Conservation (phyloP, 2,329 filamentous ascomycete genomes). For the Paraphoma sp. region DNA sequence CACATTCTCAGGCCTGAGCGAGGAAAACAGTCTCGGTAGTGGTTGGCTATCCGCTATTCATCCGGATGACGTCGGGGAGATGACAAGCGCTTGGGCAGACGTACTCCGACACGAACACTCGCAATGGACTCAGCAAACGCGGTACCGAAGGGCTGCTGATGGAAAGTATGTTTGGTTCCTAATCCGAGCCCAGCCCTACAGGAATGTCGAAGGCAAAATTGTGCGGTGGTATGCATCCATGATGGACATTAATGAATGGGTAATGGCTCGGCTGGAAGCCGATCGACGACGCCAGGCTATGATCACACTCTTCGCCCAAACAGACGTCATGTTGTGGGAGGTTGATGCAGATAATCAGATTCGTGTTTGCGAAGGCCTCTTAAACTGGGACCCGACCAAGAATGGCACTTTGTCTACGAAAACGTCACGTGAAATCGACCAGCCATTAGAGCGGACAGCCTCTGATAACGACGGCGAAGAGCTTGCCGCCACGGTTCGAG, state of each 20-base stretch:
- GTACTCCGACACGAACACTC: slow-evolving; percentile 3
- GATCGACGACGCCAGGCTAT: slow-evolving; percentile 9
- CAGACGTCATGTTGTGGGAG: slow-evolving; percentile 13
- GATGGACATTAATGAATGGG: slow-evolving; percentile 14
- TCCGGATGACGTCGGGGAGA: slow-evolving; percentile 8
- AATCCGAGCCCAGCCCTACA: slow-evolving; percentile 11
- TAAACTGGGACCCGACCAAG: slow-evolving; percentile 7
- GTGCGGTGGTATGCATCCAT: slow-evolving; percentile 15
- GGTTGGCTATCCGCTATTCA: slow-evolving; percentile 8
- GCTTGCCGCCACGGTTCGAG: slow-evolving; percentile 7
- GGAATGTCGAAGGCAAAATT: slow-evolving; percentile 3
- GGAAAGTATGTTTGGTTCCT: slow-evolving; percentile 6
- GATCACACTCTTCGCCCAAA: slow-evolving; percentile 9
- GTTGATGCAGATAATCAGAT: slow-evolving; percentile 7
- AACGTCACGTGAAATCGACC: background rate
- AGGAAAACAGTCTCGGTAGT: slow-evolving; percentile 9
- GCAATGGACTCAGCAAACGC: slow-evolving; percentile 11
- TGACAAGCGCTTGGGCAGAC: slow-evolving; percentile 4
- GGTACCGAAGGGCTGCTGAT: slow-evolving; percentile 3
- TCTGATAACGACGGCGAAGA: background rate
- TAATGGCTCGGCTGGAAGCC: slow-evolving; percentile 9
- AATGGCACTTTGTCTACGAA: slow-evolving; percentile 1
- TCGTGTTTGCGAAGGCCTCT: slow-evolving; percentile 6
- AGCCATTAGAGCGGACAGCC: background rate
- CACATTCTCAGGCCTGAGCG: slow-evolving; percentile 8